These are phyloP conservation scores for Chenopodium formosanum DNA, from an alignment of 148 eudicot species.

Conservation along the genomic window DNA sequence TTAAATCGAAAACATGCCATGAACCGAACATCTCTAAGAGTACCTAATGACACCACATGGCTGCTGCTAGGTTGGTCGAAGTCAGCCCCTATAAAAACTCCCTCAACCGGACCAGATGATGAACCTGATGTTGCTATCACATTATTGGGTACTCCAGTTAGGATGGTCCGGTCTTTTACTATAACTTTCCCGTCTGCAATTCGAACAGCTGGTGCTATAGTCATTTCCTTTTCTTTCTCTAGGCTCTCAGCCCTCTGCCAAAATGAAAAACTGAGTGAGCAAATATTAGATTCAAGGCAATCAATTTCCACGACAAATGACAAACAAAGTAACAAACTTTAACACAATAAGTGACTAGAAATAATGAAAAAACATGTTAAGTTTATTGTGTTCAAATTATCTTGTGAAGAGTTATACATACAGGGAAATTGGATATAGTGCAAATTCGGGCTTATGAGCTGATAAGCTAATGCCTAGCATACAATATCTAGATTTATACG, in stretches of 20 bases:
- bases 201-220: conserved; percentile 59
- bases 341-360: too few relatives aligned
- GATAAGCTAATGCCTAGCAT: too few relatives aligned
- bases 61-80: conserved; percentile 39
- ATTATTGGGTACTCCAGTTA: conserved; percentile 57
- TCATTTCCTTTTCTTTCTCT: conserved; percentile 50
- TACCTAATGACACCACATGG: conserved; percentile 61
- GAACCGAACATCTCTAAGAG: conserved; percentile 54
- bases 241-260: conserved; percentile 23
- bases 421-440: too few relatives aligned
- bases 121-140: conserved; percentile 53
- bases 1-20: conserved; percentile 76
- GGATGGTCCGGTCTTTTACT: conserved; percentile 58
- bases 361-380: too few relatives aligned
- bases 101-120: conserved; percentile 54
- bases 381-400: too few relatives aligned
- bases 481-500: too few relatives aligned
- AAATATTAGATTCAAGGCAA: background rate
- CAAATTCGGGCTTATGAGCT: too few relatives aligned
- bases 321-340: too few relatives aligned
- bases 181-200: conserved; percentile 46
- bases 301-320: background rate
- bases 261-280: background rate
- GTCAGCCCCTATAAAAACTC: conserved; percentile 62
- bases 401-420: too few relatives aligned